A percentile compares a stretch with the other conserved stretches of the same genome.
These are phyloP conservation scores for Ogataea sp. DNA, from an alignment of 805 yeast genomes.

Conservation along the genomic window DNA sequence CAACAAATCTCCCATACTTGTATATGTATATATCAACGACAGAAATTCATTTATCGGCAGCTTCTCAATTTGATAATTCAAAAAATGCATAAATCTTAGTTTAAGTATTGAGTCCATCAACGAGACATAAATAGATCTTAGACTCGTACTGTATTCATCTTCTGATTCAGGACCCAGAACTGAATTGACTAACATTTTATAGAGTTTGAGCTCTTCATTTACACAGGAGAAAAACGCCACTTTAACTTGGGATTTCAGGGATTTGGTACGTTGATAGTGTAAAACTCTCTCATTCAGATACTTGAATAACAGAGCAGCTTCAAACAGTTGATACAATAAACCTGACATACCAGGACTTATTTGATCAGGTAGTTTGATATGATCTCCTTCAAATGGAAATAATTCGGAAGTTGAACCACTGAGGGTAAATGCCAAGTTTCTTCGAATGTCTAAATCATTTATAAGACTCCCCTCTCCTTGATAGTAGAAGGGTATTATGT, in stretches of 20 bases:
- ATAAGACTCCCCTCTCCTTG: constrained; percentile 20
- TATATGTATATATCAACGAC: constrained; percentile 39
- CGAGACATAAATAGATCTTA: constrained; percentile 27
- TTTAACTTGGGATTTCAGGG: constrained; percentile 40
- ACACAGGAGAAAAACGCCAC: constrained; percentile 50
- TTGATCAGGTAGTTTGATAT: constrained; percentile 38
- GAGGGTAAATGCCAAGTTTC: constrained; percentile 43
- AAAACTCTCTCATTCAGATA: constrained; percentile 29
- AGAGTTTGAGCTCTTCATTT: constrained; percentile 28
- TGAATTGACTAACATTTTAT: constrained; percentile 28
- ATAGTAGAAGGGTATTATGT: constrained; percentile 25
- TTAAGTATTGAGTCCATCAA: constrained; percentile 44
- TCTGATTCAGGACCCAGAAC: constrained; percentile 18
- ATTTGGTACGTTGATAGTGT: constrained; percentile 13
- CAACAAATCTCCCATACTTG: constrained; percentile 56
- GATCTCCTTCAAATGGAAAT: constrained; percentile 34
- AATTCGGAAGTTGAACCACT: constrained; percentile 56
- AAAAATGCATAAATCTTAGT: constrained; percentile 47
- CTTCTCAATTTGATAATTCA: constrained; percentile 26
- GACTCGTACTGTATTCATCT: constrained; percentile 21
- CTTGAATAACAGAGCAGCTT: constrained; percentile 63
- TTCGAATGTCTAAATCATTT: constrained; percentile 34
- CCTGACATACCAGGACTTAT: constrained; percentile 51
- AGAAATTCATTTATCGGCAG: constrained; percentile 44
- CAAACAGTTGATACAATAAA: constrained; percentile 48